Evolutionary conservation across 2,329 filamentous ascomycete genomes (phyloP), one percentile per base, ranked within the genome.

Genomic region (Monilinia vaccinii-corymbosi): DNA sequence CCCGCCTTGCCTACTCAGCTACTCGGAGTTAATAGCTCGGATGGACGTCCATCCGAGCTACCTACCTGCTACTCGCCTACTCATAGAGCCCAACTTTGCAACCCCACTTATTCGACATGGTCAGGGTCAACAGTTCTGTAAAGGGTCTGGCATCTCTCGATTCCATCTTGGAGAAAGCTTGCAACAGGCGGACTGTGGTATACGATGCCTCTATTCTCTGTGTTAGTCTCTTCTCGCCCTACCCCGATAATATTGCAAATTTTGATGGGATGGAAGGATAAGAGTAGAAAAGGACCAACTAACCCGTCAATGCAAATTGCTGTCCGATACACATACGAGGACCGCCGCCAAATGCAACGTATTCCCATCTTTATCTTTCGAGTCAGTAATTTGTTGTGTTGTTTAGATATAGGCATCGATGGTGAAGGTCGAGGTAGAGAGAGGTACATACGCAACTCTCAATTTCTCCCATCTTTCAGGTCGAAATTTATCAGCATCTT

Each of bases 311-410:
- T 56, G 0, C 75, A 67, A 52, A 72, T 68, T 65, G 67, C 67
- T 52, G 73, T 64, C 89, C 90, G 1, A 94, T 87, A 61, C 87
- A 90, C 0, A 85, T 80, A 3, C 87, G 74, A 0, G 87, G 85
- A 0, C 87, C 87, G 18, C 84, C 76, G 64, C 85, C 88, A 69
- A 94, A 95, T 0, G 87, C 86, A 45, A 89, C 85, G 60, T 89
- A 90, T 0, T 89, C 89, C 74, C 92, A 89, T 40, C 81, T 74
- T 46, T 69, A 70, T 0, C 82, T 64, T 0, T 85, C 90, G 1
- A 81, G 66, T 18, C 28, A 53, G 50, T 7, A 6, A 31, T 7
- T 49, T 11, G 16, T 47, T n/a, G 8, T 32, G 10, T 42, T 11
- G 2, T n/a, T 38, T 6, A 16, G 25, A 45, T 14, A 28, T 44